A percentile compares a stretch with the other conserved stretches of the same genome.
Conservation (phyloP, 164 flowering plant species). For the Macadamia tetraphylla region DNA sequence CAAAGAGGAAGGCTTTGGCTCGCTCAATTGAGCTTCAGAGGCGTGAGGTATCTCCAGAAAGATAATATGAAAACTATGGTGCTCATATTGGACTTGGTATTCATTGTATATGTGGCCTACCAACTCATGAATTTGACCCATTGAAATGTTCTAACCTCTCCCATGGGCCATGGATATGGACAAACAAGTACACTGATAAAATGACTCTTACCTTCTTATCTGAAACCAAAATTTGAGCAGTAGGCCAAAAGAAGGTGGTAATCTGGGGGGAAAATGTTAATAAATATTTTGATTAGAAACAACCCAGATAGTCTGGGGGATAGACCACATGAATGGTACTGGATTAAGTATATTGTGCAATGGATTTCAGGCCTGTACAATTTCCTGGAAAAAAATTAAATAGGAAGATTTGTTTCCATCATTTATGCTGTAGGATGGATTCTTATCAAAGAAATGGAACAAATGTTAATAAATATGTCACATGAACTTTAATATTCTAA, state of each 20-base stretch:
- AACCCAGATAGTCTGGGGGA: neutral
- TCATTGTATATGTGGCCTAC: neutral
- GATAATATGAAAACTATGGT: neutral
- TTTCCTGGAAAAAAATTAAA: no score
- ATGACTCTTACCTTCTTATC: neutral
- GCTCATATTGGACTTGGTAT: neutral
- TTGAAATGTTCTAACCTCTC: neutral
- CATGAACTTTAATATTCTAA: neutral
- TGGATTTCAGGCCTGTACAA: neutral
- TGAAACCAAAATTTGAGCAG: neutral
- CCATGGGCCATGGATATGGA: neutral
- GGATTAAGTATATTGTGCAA: neutral
- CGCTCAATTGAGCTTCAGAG: constrained; percentile 95
- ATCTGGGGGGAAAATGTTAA: no score
- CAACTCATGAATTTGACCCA: neutral
- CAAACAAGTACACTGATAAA: neutral
- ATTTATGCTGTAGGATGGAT: neutral
- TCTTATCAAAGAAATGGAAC: neutral
- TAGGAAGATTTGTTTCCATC: no score
- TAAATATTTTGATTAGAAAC: no score
- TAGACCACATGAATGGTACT: neutral
- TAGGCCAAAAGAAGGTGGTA: no score
- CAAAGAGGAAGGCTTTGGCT: constrained; percentile 91
- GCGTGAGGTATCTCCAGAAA: constrained; percentile 55
- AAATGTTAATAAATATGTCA: neutral